Conservation (phyloP, 345 rosid genomes). For the Hibiscus mutabilis region DNA sequence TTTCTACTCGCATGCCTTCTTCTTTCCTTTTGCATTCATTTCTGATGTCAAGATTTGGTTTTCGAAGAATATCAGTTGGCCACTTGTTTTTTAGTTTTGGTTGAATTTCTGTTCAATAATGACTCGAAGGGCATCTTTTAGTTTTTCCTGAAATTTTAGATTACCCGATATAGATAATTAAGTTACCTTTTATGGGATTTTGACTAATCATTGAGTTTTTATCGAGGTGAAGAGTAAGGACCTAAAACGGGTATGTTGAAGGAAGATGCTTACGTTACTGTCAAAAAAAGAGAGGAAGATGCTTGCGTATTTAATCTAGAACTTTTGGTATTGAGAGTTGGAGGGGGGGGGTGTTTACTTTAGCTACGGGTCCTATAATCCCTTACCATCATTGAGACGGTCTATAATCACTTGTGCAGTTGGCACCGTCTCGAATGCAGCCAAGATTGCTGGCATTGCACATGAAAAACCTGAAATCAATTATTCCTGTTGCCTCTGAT, state of each 20-base stretch:
- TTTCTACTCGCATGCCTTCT: background rate
- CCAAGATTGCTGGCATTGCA: background rate
- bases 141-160: background rate
- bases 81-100: background rate
- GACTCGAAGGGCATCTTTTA: background rate
- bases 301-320: background rate
- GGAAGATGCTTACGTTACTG: no score
- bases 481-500: background rate
- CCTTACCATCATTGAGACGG: background rate
- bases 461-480: background rate
- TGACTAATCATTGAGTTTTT: constrained; percentile 1
- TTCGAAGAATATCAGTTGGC: background rate
- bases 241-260: no score
- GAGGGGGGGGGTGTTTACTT: no score
- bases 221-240: background rate
- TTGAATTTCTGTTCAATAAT: background rate
- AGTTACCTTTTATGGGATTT: background rate
- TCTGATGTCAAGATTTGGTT: background rate
- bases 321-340: background rate
- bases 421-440: background rate
- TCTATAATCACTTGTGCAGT: background rate
- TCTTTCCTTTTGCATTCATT: background rate
- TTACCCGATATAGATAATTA: background rate
- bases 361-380: no score
- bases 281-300: no score